Evolutionary conservation across 257 asterid species (phyloP), one percentile per base, ranked within the genome.

Genomic region (Penstemon davidsonii): DNA sequence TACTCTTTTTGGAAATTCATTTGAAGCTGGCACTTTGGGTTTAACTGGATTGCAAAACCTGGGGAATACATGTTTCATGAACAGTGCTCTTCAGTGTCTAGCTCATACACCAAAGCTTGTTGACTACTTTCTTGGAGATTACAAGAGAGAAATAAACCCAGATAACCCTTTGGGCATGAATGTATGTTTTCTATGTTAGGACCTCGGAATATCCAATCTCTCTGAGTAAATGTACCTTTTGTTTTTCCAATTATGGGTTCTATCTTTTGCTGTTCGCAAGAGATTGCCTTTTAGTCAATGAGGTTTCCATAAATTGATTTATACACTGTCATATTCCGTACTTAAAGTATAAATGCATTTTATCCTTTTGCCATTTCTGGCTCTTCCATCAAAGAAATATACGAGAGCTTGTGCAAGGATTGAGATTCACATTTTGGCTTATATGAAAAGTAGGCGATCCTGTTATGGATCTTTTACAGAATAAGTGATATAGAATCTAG

Each of bases 21-120:
- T 71, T 69, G 99, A 91, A 87, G 84, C 87, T 77, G 97, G 99
- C 67, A 76, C 84, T 54, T 75, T 94, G 86, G 97, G 97, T 69
- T 82, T 88, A 75, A 88, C 97, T 69, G 96, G 97, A 72, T 73
- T 91, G 73, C 97, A 94, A 65, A 94, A 94, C 69, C 87, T 94
- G 71, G 99, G 99, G 65, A 93, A 93, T 76, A 93, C 97, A 64
- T 93, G 97, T 81, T 93, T 93, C 83, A 94, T 94, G 97, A 94
- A 94, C 80, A 94, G 97, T 73, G 82, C 96, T 77, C 81, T 94
- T 69, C 99, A 94, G 80, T 94, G 99, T 77, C 83, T 94, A 70
- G 96, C 88, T 41, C 99, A 91, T 77, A 94, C 97, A 0, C 97
- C 97, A 41, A 88, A 86, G 90, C 88, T 94, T 62, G 96, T 90